A percentile compares a stretch with the other conserved stretches of the same genome.
Conservation (phyloP, 306 rosid genomes). For the Castanea sativa region DNA sequence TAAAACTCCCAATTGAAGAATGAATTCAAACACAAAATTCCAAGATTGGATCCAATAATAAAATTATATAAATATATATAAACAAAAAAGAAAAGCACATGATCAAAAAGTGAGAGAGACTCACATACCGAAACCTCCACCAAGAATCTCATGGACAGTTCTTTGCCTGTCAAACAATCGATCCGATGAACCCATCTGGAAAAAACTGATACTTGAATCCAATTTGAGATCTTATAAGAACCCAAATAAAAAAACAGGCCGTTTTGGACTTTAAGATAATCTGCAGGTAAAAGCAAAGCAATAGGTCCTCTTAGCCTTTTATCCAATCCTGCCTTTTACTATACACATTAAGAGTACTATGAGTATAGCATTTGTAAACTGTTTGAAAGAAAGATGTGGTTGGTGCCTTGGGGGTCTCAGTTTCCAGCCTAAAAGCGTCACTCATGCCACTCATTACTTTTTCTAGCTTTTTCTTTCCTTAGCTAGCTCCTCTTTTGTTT, state of each 20-base stretch:
- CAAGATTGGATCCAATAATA: background rate
- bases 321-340: background rate
- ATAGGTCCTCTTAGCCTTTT: slow-evolving; percentile 16
- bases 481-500: background rate
- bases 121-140: slow-evolving; percentile 70
- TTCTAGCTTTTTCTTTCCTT: slow-evolving; percentile 17
- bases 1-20: background rate
- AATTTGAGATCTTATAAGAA: slow-evolving; percentile 25
- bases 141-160: slow-evolving; percentile 75
- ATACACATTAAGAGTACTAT: background rate
- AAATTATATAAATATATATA: background rate
- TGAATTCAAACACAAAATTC: background rate
- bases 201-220: slow-evolving; percentile 33
- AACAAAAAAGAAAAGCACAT: background rate
- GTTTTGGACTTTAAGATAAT: slow-evolving; percentile 25
- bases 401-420: slow-evolving; percentile 8
- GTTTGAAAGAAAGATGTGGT: slow-evolving; percentile 14
- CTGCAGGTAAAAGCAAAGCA: slow-evolving; percentile 22
- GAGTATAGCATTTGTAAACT: background rate
- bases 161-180: slow-evolving; percentile 66
- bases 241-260: background rate
- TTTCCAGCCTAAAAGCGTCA: slow-evolving; percentile 59
- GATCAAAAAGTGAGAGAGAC: slow-evolving; percentile 17
- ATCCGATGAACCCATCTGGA: slow-evolving; percentile 67
- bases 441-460: slow-evolving; percentile 18